Base-by-base conservation (phyloP, 352 stramenopile genomes). In the Phytopythium helicoides region DNA sequence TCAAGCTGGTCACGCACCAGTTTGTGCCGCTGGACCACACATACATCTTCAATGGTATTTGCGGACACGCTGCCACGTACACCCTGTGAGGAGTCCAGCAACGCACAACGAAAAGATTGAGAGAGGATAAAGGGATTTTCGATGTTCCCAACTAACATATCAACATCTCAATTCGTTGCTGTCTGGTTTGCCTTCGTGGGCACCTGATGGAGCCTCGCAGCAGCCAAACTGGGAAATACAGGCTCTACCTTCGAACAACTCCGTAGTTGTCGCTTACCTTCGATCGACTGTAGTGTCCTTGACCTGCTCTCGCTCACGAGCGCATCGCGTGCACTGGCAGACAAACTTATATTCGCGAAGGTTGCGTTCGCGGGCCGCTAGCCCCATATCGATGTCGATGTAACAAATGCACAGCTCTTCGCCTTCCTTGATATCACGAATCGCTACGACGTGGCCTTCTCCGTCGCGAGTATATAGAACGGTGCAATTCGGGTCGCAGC, bases 1-100 rank as follows among this genome's bases (percentile, higher is more conserved):
- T 99, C 44, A 99, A 99, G 71, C 63, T 99, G 40, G 97, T 99
- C 68, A 99, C 97, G 36, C 85, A 97, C 45, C 94, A 99, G 70
- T 99, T 98, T 62, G 76, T 97, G 55, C 96, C 96, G 0, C 60
- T 99, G 6, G 86, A 99, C 67, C 96, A 99, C 69, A 99, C 96
- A 15, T 98, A 98, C 67, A 38, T 99, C 7, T 99, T 98, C 76
- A 99, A 99, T 74, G 97, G 96, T 21, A 98, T 99, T 61, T 87
- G 78, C 6, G 83, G 76, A 2, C 52, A 70, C 21, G 86, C 82
- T 23, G 81, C 64, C 12, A 87, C 84, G 9, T 94, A 93, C 52
- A 59, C 69, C 6, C 56, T 95, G n/a, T 96, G 68, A 86, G n/a
- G n/a, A n/a, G n/a, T 23, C 33, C 23, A 45, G 1, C 28, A 18